A percentile compares a stretch with the other conserved stretches of the same genome.
phyloP scores from a whole-genome alignment of 225 moss, liverwort and hornwort species.

The Straminergon stramineum region DNA sequence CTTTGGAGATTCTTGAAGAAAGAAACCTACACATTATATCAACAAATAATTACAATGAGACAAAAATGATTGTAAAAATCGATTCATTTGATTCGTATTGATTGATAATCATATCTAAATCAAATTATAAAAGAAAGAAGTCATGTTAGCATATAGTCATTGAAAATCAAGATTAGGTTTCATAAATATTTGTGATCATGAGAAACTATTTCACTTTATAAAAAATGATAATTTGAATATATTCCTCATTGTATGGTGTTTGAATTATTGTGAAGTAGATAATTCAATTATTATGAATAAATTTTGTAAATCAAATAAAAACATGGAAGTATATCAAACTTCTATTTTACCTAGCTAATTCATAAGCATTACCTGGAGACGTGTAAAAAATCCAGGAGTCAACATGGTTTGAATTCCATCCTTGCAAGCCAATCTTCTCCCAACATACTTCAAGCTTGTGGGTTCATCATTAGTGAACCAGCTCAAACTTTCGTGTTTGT shows the following conservation, averaged over 20 bases:
- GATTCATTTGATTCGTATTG: background rate
- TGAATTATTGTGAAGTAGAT: background rate
- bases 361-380: background rate
- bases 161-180: background rate
- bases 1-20: background rate
- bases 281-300: too few relatives aligned
- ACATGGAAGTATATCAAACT: rapidly evolving
- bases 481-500: background rate
- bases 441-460: background rate
- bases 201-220: rapidly evolving
- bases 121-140: too few relatives aligned
- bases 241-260: rapidly evolving
- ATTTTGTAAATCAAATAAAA: too few relatives aligned
- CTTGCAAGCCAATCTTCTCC: background rate
- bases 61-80: rapidly evolving
- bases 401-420: background rate
- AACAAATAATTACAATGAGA: background rate
- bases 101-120: background rate
- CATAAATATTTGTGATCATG: rapidly evolving
- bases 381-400: background rate
- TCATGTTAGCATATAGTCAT: background rate
- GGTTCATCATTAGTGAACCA: background rate
- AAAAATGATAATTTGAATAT: rapidly evolving
- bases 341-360: rapidly evolving
- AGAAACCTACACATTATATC: background rate